Conservation (phyloP, 2,329 filamentous ascomycete species). For the Penicillium frequentans region DNA sequence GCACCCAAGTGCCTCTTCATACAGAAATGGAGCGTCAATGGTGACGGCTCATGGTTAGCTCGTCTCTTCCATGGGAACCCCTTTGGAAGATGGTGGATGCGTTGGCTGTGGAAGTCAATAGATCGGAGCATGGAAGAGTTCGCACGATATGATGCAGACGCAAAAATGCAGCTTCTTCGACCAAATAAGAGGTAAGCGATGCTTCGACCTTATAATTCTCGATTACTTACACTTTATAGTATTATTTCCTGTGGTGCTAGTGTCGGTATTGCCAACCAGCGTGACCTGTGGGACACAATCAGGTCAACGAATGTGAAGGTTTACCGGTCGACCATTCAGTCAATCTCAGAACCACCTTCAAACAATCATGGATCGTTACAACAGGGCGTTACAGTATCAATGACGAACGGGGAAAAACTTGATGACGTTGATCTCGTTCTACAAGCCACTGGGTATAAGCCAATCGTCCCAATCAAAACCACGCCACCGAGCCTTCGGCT, state of each 20-base stretch:
- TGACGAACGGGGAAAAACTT: conserved; percentile 12
- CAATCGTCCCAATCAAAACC: conserved; percentile 19
- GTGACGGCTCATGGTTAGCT: conserved; percentile 24
- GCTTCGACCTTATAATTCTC: too few relatives aligned
- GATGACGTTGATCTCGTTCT: conserved; percentile 19
- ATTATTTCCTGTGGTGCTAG: conserved; percentile 20
- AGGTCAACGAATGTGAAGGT: conserved; percentile 19
- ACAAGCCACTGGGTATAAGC: conserved; percentile 26
- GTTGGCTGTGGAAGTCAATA: conserved; percentile 19
- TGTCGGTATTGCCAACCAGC: conserved; percentile 26
- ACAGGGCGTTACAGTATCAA: neutral
- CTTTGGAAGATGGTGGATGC: conserved; percentile 19
- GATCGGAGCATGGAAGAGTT: conserved; percentile 11
- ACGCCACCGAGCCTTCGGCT: conserved; percentile 12
- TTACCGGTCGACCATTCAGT: conserved; percentile 19
- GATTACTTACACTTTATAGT: conserved; percentile 4
- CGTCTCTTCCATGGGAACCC: conserved; percentile 22
- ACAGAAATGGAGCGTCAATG: neutral
- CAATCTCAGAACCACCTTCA: neutral
- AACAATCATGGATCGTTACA: neutral
- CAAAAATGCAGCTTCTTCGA: conserved; percentile 21
- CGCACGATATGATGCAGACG: conserved; percentile 17
- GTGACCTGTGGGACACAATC: conserved; percentile 24
- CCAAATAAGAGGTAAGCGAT: conserved; percentile 17
- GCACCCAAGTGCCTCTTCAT: conserved; percentile 15